Conservation (phyloP, 2,329 filamentous ascomycete genomes). For the Monosporascus ibericus region DNA sequence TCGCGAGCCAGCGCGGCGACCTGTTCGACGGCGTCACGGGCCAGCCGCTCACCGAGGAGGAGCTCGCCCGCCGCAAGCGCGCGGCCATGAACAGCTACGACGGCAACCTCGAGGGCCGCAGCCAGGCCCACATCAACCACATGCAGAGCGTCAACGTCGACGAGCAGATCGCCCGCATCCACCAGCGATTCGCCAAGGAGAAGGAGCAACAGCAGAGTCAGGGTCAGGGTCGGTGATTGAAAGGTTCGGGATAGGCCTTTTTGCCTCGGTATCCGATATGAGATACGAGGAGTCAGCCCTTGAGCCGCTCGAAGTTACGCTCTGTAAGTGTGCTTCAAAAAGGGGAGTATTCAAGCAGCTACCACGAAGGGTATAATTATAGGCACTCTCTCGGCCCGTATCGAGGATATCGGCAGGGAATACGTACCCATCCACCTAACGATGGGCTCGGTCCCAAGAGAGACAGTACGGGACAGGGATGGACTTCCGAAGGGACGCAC, state of each 20-base stretch:
- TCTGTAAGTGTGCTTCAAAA: too few species aligned
- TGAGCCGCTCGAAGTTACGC: too few species aligned
- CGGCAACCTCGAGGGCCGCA: conserved; percentile 56
- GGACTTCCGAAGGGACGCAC: not conserved
- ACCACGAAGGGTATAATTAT: too few species aligned
- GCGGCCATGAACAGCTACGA: conserved; percentile 62
- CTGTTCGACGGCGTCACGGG: conserved; percentile 74
- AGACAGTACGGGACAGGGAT: too few species aligned
- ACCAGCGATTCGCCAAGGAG: conserved; percentile 45
- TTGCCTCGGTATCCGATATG: not conserved
- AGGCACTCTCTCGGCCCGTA: too few species aligned
- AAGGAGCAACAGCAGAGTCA: conserved; percentile 18
- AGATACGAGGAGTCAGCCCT: too few species aligned
- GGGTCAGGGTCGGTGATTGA: not conserved
- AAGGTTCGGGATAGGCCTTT: not conserved
- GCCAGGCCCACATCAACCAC: conserved; percentile 45
- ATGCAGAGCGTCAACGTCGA: conserved; percentile 71
- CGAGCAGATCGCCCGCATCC: conserved; percentile 69
- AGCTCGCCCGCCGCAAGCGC: conserved; percentile 68
- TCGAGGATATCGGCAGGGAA: too few species aligned
- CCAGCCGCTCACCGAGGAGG: conserved; percentile 65
- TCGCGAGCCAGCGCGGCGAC: conserved; percentile 82
- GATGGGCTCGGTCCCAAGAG: too few species aligned
- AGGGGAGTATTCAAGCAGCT: too few species aligned
- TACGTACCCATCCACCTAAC: too few species aligned